Evolutionary conservation across 2,329 filamentous ascomycete species (phyloP).

Genomic region (Colletotrichum sp.): DNA sequence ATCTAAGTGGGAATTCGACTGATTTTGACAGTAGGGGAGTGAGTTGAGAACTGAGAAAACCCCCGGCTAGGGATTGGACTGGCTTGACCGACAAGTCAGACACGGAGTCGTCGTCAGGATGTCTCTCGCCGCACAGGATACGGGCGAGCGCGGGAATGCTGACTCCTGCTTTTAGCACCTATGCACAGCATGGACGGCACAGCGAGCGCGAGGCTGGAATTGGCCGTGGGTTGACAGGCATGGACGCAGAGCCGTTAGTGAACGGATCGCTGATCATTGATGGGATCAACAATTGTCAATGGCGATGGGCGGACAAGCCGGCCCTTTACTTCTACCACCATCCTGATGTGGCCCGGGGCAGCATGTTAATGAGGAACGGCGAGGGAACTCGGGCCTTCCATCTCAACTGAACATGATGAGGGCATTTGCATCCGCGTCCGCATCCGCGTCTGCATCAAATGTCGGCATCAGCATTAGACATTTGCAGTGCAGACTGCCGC

Average conservation of each 20-base stretch:
- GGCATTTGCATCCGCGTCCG: not conserved
- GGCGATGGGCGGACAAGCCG: slow-evolving; percentile 3
- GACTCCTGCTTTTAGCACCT: not conserved
- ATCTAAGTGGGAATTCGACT: slow-evolving; percentile 6
- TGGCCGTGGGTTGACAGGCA: not conserved
- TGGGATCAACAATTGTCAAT: not conserved
- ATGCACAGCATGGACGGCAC: not conserved
- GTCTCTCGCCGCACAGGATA: not conserved
- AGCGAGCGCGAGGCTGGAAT: not conserved
- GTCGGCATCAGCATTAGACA: not conserved
- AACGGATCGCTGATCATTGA: not conserved
- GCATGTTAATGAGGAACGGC: not conserved
- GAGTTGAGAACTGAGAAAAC: not conserved
- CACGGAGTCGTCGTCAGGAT: slow-evolving; percentile 9
- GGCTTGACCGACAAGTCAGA: not conserved
- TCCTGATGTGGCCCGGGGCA: not conserved
- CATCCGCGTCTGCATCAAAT: not conserved
- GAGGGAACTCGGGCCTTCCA: not conserved
- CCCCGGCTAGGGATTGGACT: not conserved
- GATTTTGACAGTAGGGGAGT: not conserved
- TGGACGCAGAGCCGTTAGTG: not conserved
- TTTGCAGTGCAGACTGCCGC: not conserved
- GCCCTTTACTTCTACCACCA: not conserved
- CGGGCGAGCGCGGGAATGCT: slow-evolving; percentile 11
- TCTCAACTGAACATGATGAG: not conserved